phyloP scores from a whole-genome alignment of 306 rosid species.

The Argentina anserina region DNA sequence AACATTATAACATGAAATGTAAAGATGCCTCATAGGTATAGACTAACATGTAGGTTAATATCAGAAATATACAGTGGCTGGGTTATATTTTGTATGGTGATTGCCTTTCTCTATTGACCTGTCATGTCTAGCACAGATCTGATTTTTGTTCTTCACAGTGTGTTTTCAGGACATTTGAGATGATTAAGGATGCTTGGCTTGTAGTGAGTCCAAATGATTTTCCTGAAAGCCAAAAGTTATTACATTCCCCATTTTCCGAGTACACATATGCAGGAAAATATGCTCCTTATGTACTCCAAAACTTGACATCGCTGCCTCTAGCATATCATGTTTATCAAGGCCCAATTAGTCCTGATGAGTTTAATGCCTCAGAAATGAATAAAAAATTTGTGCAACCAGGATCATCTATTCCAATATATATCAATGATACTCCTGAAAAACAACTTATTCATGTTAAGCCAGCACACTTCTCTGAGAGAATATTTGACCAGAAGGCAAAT shows the following conservation, averaged over 20 bases:
- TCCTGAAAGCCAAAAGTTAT: slow-evolving; percentile 41
- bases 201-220: slow-evolving; percentile 41
- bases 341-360: slow-evolving; percentile 39
- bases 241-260: slow-evolving; percentile 41
- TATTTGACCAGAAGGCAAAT: slow-evolving; percentile 55
- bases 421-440: slow-evolving; percentile 62
- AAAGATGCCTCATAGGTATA: background rate
- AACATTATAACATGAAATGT: background rate
- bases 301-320: slow-evolving; percentile 79
- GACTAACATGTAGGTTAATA: background rate
- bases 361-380: slow-evolving; percentile 32
- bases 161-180: slow-evolving; percentile 62
- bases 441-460: slow-evolving; percentile 57
- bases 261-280: slow-evolving; percentile 50
- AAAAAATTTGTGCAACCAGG: slow-evolving; percentile 68
- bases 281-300: slow-evolving; percentile 88
- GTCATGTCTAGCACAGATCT: background rate
- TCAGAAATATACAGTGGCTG: background rate
- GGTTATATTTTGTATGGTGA: background rate
- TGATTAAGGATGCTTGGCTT: slow-evolving; percentile 60
- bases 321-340: slow-evolving; percentile 52
- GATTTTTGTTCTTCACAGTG: slow-evolving; percentile 48
- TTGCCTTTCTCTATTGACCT: background rate
- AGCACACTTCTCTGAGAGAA: slow-evolving; percentile 59
- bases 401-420: slow-evolving; percentile 63